Conservation (phyloP, 176 grass and related monocot genomes). For the Zea mays region DNA sequence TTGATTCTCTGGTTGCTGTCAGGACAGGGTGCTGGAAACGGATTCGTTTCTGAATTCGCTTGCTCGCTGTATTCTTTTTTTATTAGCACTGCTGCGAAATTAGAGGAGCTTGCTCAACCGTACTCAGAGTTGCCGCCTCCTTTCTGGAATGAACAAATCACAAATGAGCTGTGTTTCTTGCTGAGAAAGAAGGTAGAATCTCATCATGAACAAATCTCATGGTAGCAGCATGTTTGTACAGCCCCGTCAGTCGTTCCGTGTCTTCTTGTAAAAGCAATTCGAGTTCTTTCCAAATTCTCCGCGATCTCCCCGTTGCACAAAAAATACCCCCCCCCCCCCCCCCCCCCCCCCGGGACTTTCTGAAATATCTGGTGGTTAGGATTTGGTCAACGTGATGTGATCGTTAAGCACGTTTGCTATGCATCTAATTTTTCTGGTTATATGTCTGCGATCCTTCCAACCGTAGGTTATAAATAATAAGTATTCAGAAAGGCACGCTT, state of each 20-base stretch:
- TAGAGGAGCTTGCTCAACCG: neutral
- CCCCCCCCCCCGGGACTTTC: neutral
- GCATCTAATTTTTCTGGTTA: constrained; percentile 25
- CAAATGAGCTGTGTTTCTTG: constrained; percentile 3
- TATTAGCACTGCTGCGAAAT: neutral
- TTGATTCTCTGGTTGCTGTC: neutral
- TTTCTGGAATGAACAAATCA: neutral
- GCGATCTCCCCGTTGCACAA: neutral
- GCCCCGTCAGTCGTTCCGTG: neutral
- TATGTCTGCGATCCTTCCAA: constrained; percentile 20
- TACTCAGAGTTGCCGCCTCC: neutral
- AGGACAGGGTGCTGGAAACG: neutral
- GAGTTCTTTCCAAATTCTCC: neutral
- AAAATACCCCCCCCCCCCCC: neutral
- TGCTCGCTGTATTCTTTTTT: neutral
- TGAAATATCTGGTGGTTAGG: constrained; percentile 40
- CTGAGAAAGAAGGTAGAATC: neutral
- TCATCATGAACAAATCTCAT: too few species aligned
- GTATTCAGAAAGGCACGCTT: constrained; percentile 3
- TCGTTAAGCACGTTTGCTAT: constrained; percentile 13
- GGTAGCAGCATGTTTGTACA: constrained; percentile 13
- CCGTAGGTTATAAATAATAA: constrained; percentile 7
- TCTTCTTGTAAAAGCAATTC: neutral
- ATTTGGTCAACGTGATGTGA: constrained; percentile 41
- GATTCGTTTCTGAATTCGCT: neutral